Conservation (phyloP, 768 basidiomycete species). For the Glaciozyma antarctica region DNA sequence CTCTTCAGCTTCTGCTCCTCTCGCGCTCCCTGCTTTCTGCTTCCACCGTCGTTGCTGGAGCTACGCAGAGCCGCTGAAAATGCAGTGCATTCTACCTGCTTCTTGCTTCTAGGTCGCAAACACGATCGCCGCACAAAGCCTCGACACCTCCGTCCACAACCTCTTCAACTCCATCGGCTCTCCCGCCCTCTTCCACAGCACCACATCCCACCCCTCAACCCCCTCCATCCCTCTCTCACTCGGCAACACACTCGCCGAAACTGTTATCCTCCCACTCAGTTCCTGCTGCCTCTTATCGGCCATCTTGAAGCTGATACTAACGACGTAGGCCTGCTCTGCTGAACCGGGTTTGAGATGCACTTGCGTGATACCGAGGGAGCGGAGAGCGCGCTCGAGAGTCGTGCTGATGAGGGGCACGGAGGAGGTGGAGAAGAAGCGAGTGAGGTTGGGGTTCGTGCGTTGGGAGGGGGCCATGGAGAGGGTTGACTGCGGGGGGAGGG, state of each 20-base stretch:
- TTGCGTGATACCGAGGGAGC: background rate
- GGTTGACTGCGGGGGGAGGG: conserved; percentile 46
- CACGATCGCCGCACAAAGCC: background rate
- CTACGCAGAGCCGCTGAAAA: too few species aligned
- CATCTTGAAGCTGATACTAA: too few species aligned
- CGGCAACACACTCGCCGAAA: background rate
- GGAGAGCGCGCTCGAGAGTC: background rate
- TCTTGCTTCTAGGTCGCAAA: too few species aligned
- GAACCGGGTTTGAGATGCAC: too few species aligned
- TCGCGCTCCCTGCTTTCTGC: too few species aligned
- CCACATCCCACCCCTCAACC: conserved; percentile 18
- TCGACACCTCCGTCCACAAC: conserved; percentile 20
- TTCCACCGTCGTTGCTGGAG: too few species aligned
- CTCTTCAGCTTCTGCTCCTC: too few species aligned
- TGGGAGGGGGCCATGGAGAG: conserved; percentile 31
- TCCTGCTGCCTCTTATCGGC: background rate
- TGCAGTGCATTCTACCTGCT: too few species aligned
- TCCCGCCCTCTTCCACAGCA: conserved; percentile 14
- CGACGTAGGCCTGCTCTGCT: background rate
- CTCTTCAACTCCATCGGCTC: conserved; percentile 29
- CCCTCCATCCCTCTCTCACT: conserved; percentile 3
- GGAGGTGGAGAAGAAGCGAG: conserved; percentile 53
- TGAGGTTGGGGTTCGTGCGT: conserved; percentile 57
- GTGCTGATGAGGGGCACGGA: conserved; percentile 6
- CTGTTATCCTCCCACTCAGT: background rate